A percentile compares a stretch with the other conserved stretches of the same genome.
Evolutionary conservation across 495 filamentous ascomycete genomes (phyloP).

Genomic region (Clavariopsis aquatica): DNA sequence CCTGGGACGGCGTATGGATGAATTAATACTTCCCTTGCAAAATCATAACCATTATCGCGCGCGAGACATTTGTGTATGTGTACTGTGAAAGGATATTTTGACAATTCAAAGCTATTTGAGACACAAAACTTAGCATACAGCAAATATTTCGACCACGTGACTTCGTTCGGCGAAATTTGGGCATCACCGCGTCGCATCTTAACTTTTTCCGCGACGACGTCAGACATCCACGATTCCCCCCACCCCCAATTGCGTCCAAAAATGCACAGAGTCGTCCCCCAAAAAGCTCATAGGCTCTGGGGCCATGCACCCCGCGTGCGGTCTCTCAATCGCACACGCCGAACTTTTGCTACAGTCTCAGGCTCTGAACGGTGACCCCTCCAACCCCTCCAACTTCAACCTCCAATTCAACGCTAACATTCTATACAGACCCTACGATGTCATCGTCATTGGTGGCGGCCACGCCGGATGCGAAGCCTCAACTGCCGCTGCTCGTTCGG

Average conservation of each 20-base stretch:
- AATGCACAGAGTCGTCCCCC: constrained; percentile 27
- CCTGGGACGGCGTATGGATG: background rate
- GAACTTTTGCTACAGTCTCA: constrained; percentile 44
- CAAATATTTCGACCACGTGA: constrained; percentile 24
- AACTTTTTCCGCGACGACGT: constrained; percentile 13
- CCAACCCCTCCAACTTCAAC: background rate
- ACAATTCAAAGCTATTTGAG: background rate
- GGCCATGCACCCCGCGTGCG: constrained; percentile 49
- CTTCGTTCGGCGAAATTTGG: constrained; percentile 21
- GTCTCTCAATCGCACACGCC: constrained; percentile 33
- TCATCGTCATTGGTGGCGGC: constrained; percentile 91
- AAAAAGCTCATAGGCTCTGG: constrained; percentile 41
- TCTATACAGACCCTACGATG: constrained; percentile 72
- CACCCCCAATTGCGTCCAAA: background rate
- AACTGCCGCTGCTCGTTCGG: constrained; percentile 86
- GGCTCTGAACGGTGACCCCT: constrained; percentile 34
- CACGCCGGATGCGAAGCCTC: constrained; percentile 95
- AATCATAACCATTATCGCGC: background rate
- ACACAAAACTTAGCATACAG: too few species aligned
- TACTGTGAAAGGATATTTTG: background rate
- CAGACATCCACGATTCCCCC: constrained; percentile 2
- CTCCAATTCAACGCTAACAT: constrained; percentile 4
- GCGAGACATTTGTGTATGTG: background rate
- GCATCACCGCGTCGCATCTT: constrained; percentile 28
- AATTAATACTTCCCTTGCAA: constrained; percentile 4